Base-by-base conservation (phyloP, 2,329 filamentous ascomycete species). In the Thielaviopsis ethacetica region DNA sequence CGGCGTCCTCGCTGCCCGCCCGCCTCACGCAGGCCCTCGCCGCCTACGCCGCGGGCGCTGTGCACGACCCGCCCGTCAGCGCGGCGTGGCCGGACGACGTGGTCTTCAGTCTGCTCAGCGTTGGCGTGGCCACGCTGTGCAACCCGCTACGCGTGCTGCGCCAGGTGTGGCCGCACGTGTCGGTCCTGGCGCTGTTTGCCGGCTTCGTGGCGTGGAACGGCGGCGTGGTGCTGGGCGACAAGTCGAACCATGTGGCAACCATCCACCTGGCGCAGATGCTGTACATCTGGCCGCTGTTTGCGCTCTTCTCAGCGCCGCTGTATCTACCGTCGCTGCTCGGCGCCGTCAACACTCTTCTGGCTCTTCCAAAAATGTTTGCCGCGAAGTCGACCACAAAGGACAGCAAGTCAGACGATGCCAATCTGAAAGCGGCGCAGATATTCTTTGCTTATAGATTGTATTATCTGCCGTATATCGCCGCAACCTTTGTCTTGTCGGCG, bases 181-280 rank as follows among this genome's bases (percentile, higher is more conserved):
- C 77, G 0, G 74, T 94, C 0, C 71, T 96, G 7, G 67, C 67
- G 0, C 71, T 80, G 0, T 98, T 98, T 67, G 79, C 71, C 2
- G 74, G 69, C 0, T 97, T 97, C 67, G 84, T 97, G 0, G 65
- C 78, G 9, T 93, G 86, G 86, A 98, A 98, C 65, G 86, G 87
- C 6, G 85, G 91, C 12, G 91, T 98, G 19, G 93, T 97, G 1
- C 80, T 98, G 2, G 91, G 88, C 86, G 93, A 98, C 71, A 97
- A 96, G 72, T 85, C 88, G 26, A 96, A 95, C 67, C 93, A 98
- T 67, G 78, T 93, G 34, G 90, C 91, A 0, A 93, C 90, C 0
- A 73, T 97, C 13, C 91, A 98, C 67, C 72, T 93, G 5, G 80
- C 91, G 0, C 93, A 98, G 71, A 87, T 98, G 80, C 83, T 97